phyloP scores from a whole-genome alignment of 768 basidiomycete genomes.

The Lactarius hatsudake region DNA sequence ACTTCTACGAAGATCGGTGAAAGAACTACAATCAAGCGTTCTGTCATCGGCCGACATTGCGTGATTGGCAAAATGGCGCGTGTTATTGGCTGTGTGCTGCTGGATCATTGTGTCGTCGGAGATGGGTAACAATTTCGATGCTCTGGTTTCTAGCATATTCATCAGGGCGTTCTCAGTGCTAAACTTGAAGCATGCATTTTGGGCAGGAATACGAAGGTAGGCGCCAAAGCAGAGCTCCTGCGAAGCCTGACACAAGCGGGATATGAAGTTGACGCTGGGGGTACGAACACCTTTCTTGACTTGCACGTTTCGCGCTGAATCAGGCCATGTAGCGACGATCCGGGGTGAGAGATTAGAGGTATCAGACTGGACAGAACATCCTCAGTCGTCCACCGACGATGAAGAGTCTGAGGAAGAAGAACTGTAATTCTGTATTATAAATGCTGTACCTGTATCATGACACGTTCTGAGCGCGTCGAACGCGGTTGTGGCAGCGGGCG shows the following conservation, averaged over 20 bases:
- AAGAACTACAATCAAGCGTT: constrained; percentile 68
- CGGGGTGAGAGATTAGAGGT: constrained; percentile 57
- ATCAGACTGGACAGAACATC: constrained; percentile 51
- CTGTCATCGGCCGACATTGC: constrained; percentile 64
- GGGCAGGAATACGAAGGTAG: constrained; percentile 71
- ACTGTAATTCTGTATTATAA: constrained; percentile 1
- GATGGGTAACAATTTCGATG: constrained; percentile 62
- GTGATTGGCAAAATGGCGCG: constrained; percentile 82
- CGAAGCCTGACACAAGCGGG: constrained; percentile 75
- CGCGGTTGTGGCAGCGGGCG: constrained; percentile 22
- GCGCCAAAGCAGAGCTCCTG: constrained; percentile 62
- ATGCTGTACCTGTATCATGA: background rate
- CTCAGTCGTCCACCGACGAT: constrained; percentile 31
- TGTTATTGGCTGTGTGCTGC: constrained; percentile 74
- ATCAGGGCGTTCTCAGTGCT: constrained; percentile 43
- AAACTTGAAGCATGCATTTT: constrained; percentile 77
- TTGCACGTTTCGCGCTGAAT: background rate
- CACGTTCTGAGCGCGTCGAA: constrained; percentile 11
- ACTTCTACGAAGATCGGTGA: constrained; percentile 82
- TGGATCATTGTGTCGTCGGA: constrained; percentile 86
- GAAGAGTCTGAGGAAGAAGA: constrained; percentile 26
- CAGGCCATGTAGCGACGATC: constrained; percentile 43
- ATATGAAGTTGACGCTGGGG: constrained; percentile 65
- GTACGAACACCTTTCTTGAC: constrained; percentile 36
- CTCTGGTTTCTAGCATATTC: background rate